A percentile compares a stretch with the other conserved stretches of the same genome.
These are phyloP conservation scores for Clarireedia paspali DNA, from an alignment of 2,329 filamentous ascomycete genomes.

Conservation along the genomic window DNA sequence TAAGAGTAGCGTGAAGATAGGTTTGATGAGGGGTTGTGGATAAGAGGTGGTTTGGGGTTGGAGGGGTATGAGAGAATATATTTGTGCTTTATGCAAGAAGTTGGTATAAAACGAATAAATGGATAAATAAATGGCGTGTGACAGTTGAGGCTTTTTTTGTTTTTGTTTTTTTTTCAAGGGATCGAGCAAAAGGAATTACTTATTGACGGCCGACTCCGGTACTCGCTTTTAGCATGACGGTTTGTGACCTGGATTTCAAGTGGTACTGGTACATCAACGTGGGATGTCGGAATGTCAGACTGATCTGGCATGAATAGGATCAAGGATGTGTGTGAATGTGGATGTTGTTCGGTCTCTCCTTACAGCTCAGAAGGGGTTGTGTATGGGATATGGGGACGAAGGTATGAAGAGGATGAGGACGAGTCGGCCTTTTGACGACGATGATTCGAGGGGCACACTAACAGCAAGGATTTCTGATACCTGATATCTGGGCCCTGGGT, in stretches of 20 bases:
- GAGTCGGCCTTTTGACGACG: not conserved
- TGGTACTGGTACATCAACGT: slow-evolving; percentile 12
- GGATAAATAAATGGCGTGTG: not conserved
- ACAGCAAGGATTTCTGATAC: not conserved
- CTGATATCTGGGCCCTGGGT: no score
- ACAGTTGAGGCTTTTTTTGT: not conserved
- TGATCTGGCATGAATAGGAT: slow-evolving; percentile 15
- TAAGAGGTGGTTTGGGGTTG: not conserved
- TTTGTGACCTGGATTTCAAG: slow-evolving; percentile 9
- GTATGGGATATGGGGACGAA: not conserved
- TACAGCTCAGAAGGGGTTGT: no score
- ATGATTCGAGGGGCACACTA: not conserved
- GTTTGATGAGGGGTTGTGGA: not conserved
- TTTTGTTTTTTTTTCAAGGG: not conserved
- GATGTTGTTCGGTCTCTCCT: no score
- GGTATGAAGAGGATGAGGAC: not conserved
- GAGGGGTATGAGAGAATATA: not conserved
- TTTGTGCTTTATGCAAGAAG: not conserved
- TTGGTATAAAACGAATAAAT: not conserved
- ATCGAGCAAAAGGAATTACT: slow-evolving; percentile 10
- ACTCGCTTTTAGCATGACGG: slow-evolving; percentile 13
- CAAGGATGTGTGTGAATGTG: not conserved
- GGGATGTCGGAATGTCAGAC: slow-evolving; percentile 9
- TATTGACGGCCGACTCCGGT: slow-evolving; percentile 10
- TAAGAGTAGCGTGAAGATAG: not conserved